phyloP scores from a whole-genome alignment of 169 alveolate genomes.

The Cyclospora cayetanensis region DNA sequence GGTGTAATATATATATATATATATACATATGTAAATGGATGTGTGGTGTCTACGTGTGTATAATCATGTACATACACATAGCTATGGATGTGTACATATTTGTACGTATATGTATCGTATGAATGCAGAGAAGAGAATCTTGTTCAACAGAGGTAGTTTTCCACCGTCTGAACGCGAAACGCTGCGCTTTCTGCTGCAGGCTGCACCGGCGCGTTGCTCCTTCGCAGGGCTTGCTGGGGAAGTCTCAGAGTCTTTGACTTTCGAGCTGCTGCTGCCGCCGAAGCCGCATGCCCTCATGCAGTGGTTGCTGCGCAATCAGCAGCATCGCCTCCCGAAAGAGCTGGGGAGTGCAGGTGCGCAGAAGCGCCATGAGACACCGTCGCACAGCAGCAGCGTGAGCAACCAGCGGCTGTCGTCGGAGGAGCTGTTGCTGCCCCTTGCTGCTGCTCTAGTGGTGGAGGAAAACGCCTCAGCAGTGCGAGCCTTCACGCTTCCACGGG shows the following conservation, averaged over 20 bases:
- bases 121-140: no score
- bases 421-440: not conserved
- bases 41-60: no score
- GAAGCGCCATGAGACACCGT: not conserved
- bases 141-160: no score
- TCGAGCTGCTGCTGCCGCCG: conserved; percentile 1
- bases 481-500: not conserved
- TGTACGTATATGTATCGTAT: no score
- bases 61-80: no score
- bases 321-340: not conserved
- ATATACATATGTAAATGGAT: no score
- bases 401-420: not conserved
- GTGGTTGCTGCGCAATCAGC: not conserved
- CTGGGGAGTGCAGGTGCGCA: no score
- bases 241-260: not conserved
- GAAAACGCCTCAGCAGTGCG: not conserved
- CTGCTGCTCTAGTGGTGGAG: not conserved
- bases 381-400: not conserved
- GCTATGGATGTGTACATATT: no score
- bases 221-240: conserved; percentile 6
- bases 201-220: not conserved
- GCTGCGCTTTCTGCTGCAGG: no score
- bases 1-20: no score
- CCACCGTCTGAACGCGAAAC: no score
- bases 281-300: not conserved